Evolutionary conservation across 176 grass and related monocot species (phyloP).

Genomic region (Bonia amplexicaulis): DNA sequence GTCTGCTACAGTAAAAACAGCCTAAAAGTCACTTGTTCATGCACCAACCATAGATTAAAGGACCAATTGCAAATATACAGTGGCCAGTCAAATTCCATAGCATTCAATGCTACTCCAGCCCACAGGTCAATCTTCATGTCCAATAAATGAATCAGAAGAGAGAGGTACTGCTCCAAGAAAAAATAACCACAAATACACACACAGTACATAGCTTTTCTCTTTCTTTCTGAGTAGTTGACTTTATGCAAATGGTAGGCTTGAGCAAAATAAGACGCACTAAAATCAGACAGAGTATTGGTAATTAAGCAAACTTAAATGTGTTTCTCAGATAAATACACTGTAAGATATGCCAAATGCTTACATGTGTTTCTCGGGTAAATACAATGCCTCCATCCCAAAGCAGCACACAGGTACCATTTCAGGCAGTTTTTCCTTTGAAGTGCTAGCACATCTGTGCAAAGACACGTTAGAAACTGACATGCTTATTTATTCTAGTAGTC

Average conservation of each 20-base stretch:
- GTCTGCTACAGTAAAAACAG: not conserved
- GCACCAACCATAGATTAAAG: not conserved
- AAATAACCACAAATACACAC: not conserved
- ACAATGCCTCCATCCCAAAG: constrained; percentile 63
- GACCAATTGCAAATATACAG: not conserved
- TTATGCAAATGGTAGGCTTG: not conserved
- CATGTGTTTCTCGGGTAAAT: constrained; percentile 79
- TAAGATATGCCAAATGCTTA: constrained; percentile 40
- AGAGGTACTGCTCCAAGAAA: not conserved
- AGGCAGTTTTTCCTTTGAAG: constrained; percentile 44
- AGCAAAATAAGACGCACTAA: not conserved
- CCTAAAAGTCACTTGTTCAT: not conserved
- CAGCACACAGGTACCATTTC: constrained; percentile 61
- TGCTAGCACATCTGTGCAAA: constrained; percentile 50
- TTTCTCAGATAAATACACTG: constrained; percentile 60
- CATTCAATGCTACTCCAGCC: not conserved
- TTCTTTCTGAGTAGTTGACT: not conserved
- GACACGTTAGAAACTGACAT: constrained; percentile 18
- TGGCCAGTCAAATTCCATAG: not conserved
- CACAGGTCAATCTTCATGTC: not conserved
- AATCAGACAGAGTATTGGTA: not conserved
- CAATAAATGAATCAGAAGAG: not conserved
- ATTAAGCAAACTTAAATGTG: constrained; percentile 34
- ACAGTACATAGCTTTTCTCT: not conserved
- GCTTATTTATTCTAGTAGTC: constrained; percentile 9